Conservation (phyloP, 768 basidiomycete genomes). For the Russula olivacea region DNA sequence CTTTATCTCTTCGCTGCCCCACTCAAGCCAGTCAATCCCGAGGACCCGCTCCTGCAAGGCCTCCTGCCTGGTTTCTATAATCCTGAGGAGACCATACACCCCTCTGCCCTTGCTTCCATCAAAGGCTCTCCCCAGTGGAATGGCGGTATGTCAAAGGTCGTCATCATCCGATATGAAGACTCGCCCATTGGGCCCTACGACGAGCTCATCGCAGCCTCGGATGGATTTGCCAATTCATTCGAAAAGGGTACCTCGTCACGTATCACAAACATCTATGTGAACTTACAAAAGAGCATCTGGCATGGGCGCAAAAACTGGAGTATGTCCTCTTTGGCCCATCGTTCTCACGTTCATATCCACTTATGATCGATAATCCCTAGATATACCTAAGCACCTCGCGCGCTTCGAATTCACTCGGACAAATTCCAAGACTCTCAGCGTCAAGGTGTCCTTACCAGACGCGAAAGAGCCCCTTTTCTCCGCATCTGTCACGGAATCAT, state of each 20-base stretch:
- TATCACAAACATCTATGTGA: conserved; percentile 21
- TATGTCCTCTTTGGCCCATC: not conserved
- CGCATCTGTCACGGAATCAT: conserved; percentile 15
- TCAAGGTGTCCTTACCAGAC: conserved; percentile 6
- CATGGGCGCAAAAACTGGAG: conserved; percentile 22
- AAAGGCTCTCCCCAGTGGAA: conserved; percentile 9
- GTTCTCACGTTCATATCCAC: not conserved
- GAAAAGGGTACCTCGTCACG: not conserved
- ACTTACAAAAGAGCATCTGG: conserved; percentile 4
- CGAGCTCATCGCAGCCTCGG: conserved; percentile 5
- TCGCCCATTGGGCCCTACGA: conserved; percentile 23
- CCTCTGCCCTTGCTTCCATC: conserved; percentile 13
- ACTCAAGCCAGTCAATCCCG: conserved; percentile 5
- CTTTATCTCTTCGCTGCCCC: conserved; percentile 5
- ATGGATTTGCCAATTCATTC: conserved; percentile 1
- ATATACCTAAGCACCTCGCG: conserved; percentile 19
- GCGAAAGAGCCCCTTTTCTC: conserved; percentile 16
- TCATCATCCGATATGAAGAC: conserved; percentile 14
- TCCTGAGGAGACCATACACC: conserved; percentile 15
- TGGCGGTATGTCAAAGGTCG: conserved; percentile 1
- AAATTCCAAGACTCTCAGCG: not conserved
- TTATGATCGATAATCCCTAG: not conserved
- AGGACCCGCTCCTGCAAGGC: conserved; percentile 16
- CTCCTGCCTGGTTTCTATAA: conserved; percentile 16
- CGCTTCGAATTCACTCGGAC: conserved; percentile 9